Percentiles rank a stretch among this genome's conserved stretches.
phyloP scores from a whole-genome alignment of 345 rosid genomes.

The Heritiera fomes region DNA sequence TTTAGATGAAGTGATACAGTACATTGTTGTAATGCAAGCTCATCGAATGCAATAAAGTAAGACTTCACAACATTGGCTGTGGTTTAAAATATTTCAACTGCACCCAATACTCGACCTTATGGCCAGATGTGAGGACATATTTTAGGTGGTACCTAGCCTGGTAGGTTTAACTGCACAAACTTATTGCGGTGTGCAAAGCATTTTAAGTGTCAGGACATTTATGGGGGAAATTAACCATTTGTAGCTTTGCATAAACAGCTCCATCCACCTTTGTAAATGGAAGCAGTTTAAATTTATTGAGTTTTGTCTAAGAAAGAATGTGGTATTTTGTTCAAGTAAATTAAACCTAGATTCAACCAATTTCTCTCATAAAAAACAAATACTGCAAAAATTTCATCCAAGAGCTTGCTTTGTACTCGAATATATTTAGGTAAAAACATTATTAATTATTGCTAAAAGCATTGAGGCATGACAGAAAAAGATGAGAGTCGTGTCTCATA shows the following conservation, averaged over 20 bases:
- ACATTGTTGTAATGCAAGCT: too few relatives aligned
- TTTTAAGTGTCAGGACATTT: constrained; percentile 15
- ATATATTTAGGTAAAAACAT: too few relatives aligned
- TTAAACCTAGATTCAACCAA: background rate
- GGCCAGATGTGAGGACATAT: background rate
- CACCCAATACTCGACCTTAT: background rate
- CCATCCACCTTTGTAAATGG: constrained; percentile 27
- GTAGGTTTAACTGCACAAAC: constrained; percentile 22
- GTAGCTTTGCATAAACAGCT: background rate
- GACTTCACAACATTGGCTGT: background rate
- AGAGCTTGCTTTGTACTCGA: background rate
- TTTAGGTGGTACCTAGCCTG: constrained; percentile 8
- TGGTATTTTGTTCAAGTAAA: background rate
- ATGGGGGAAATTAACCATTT: constrained; percentile 19
- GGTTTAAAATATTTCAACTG: constrained; percentile 18
- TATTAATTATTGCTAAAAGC: too few relatives aligned
- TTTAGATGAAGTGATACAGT: background rate
- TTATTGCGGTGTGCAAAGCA: constrained; percentile 13
- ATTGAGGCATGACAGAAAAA: constrained; percentile 13
- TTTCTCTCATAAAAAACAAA: background rate
- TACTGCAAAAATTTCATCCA: background rate
- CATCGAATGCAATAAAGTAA: background rate
- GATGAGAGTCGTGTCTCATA: background rate
- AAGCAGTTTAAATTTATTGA: constrained; percentile 21
- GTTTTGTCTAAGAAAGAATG: constrained; percentile 11